Conservation (phyloP, 495 filamentous ascomycete species). For the Monascus purpureus region DNA sequence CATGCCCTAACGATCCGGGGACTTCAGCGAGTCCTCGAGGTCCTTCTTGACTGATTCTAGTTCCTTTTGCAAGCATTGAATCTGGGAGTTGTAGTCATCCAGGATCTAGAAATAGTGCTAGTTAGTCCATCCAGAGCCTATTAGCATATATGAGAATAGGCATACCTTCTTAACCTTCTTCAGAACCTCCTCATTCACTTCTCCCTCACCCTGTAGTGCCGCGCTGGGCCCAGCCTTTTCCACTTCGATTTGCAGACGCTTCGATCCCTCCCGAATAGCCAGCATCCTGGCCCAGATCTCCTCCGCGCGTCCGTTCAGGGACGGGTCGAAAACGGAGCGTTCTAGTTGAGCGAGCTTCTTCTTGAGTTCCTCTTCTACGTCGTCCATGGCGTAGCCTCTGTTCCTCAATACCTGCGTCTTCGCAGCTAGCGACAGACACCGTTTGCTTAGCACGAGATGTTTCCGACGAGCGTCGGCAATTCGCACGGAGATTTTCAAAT, state of each 20-base stretch:
- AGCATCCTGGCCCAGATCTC: slow-evolving; percentile 96
- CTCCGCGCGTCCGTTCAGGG: slow-evolving; percentile 67
- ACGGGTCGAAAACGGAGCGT: slow-evolving; percentile 65
- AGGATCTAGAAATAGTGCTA: slow-evolving; percentile 48
- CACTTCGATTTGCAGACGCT: slow-evolving; percentile 65
- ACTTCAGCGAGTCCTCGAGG: slow-evolving; percentile 61
- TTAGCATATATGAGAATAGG: not conserved
- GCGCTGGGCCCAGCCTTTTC: slow-evolving; percentile 45
- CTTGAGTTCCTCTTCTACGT: slow-evolving; percentile 81
- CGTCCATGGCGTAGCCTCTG: slow-evolving; percentile 80
- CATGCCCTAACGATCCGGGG: too few species aligned
- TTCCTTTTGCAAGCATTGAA: slow-evolving; percentile 73
- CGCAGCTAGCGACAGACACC: slow-evolving; percentile 71
- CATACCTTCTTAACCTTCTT: slow-evolving; percentile 75
- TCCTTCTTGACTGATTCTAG: slow-evolving; percentile 64
- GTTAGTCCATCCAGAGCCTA: not conserved
- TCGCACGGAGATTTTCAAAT: slow-evolving; percentile 65
- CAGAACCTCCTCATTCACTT: slow-evolving; percentile 64
- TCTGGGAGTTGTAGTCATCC: slow-evolving; percentile 77
- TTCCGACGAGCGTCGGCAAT: slow-evolving; percentile 67
- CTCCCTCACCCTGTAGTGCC: slow-evolving; percentile 30
- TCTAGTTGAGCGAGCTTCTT: slow-evolving; percentile 69
- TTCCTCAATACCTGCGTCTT: slow-evolving; percentile 88
- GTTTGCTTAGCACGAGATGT: slow-evolving; percentile 65
- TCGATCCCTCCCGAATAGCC: slow-evolving; percentile 65